A percentile compares a stretch with the other conserved stretches of the same genome.
These are phyloP conservation scores for Pseudogymnoascus sp. DNA, from an alignment of 2,329 filamentous ascomycete species.

Conservation along the genomic window DNA sequence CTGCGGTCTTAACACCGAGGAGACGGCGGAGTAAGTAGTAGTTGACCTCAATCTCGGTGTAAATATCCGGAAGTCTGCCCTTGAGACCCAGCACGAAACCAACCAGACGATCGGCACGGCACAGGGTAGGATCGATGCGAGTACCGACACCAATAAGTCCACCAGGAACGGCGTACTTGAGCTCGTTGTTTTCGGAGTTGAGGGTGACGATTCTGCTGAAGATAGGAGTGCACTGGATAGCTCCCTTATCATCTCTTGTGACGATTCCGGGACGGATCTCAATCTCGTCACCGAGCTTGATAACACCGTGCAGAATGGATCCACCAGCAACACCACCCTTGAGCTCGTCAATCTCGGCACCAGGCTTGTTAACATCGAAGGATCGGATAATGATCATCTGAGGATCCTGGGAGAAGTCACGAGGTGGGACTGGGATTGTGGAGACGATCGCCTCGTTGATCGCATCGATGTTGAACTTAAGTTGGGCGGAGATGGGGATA, in stretches of 20 bases:
- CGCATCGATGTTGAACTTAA: slow-evolving; percentile 99
- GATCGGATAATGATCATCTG: slow-evolving; percentile 99
- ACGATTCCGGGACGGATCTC: slow-evolving; percentile 99
- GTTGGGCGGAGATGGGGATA: slow-evolving; percentile 93
- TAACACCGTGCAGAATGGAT: slow-evolving; percentile 88
- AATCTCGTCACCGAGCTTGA: slow-evolving; percentile 96
- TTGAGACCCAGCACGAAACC: slow-evolving; percentile 95
- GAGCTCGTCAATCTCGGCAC: slow-evolving; percentile 95
- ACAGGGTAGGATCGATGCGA: slow-evolving; percentile 92
- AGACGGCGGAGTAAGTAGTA: slow-evolving; percentile 95
- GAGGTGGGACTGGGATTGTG: slow-evolving; percentile 83
- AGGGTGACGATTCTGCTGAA: slow-evolving; percentile 91
- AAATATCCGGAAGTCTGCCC: slow-evolving; percentile 90
- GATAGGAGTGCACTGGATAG: slow-evolving; percentile 94
- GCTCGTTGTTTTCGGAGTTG: slow-evolving; percentile 95
- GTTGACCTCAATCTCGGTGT: slow-evolving; percentile 97
- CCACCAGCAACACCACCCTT: slow-evolving; percentile 99
- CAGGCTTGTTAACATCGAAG: slow-evolving; percentile 99
- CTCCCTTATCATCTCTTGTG: slow-evolving; percentile 85
- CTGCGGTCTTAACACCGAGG: slow-evolving; percentile 92
- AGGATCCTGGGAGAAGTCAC: slow-evolving; percentile 86
- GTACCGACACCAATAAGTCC: slow-evolving; percentile 98
- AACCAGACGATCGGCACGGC: slow-evolving; percentile 96
- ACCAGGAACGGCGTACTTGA: slow-evolving; percentile 96
- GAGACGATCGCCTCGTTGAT: slow-evolving; percentile 95